Conservation (phyloP, 371 early-diverging fungal genomes). For the Conidiobolus incongruus region DNA sequence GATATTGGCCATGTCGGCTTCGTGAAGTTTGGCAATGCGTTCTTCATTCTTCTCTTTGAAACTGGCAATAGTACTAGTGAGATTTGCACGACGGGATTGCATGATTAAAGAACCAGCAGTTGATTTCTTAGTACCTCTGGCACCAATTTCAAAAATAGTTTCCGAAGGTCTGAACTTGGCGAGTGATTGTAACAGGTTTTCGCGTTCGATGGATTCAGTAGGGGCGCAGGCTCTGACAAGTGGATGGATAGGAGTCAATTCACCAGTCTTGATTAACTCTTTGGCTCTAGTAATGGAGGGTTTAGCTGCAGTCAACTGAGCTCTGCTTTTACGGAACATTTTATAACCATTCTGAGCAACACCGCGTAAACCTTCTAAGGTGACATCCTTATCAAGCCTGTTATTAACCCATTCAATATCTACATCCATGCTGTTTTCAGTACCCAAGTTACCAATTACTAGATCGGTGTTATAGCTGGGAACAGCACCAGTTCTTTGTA, state of each 20-base stretch:
- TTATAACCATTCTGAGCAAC: constrained; percentile 66
- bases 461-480: constrained; percentile 64
- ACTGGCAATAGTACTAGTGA: constrained; percentile 26
- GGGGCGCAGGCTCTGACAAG: constrained; percentile 43
- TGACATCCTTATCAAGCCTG: constrained; percentile 27
- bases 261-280: constrained; percentile 29
- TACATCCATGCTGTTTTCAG: constrained; percentile 21
- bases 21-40: constrained; percentile 3
- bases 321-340: constrained; percentile 58
- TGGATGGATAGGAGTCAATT: constrained; percentile 48
- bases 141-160: constrained; percentile 83
- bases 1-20: constrained; percentile 7
- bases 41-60: neutral
- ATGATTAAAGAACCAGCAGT: constrained; percentile 49
- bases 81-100: constrained; percentile 43
- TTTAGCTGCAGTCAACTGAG: constrained; percentile 54
- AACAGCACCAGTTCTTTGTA: constrained; percentile 1
- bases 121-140: constrained; percentile 48
- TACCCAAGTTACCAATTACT: constrained; percentile 57
- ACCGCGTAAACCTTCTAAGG: constrained; percentile 30
- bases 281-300: constrained; percentile 78
- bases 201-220: constrained; percentile 3
- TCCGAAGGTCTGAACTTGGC: constrained; percentile 63
- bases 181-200: constrained; percentile 24
- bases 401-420: constrained; percentile 49